phyloP scores from a whole-genome alignment of 2,329 filamentous ascomycete genomes.

The Cladosporium sp. region DNA sequence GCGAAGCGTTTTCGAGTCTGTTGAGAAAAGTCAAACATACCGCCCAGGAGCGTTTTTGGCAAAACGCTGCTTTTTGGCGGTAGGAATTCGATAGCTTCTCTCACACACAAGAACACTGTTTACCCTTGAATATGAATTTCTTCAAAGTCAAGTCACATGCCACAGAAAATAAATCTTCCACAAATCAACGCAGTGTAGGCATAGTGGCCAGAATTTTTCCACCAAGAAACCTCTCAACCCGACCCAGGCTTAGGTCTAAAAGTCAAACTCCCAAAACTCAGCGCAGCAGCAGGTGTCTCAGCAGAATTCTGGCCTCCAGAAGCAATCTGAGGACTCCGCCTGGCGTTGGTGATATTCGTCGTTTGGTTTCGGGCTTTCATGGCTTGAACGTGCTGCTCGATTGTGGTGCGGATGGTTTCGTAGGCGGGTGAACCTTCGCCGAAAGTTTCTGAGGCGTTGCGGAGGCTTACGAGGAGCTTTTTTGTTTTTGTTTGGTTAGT shows the following conservation, averaged over 20 bases:
- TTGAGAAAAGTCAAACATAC: too few species aligned
- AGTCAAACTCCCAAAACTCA: neutral
- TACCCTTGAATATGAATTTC: too few species aligned
- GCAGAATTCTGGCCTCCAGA: neutral
- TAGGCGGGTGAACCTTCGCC: conserved; percentile 30
- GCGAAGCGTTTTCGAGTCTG: too few species aligned
- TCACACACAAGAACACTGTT: too few species aligned
- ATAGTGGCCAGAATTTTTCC: too few species aligned
- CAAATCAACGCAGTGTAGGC: too few species aligned
- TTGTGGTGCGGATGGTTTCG: conserved; percentile 25
- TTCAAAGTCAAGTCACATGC: too few species aligned
- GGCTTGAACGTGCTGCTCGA: conserved; percentile 29
- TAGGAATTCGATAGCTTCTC: too few species aligned
- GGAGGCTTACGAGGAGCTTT: conserved; percentile 33
- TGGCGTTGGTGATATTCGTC: conserved; percentile 7
- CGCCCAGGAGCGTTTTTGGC: too few species aligned
- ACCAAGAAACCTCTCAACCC: too few species aligned
- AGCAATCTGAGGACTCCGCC: neutral
- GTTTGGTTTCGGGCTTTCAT: conserved; percentile 21
- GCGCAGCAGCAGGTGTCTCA: neutral
- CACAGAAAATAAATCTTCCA: too few species aligned
- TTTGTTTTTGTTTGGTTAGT: neutral
- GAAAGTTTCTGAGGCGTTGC: conserved; percentile 33
- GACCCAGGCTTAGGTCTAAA: neutral
- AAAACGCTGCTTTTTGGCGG: too few species aligned